Percentiles rank a stretch among this genome's conserved stretches.
These are phyloP conservation scores for Coemansia nantahalensis DNA, from an alignment of 192 early-diverging fungal species.

Conservation along the genomic window DNA sequence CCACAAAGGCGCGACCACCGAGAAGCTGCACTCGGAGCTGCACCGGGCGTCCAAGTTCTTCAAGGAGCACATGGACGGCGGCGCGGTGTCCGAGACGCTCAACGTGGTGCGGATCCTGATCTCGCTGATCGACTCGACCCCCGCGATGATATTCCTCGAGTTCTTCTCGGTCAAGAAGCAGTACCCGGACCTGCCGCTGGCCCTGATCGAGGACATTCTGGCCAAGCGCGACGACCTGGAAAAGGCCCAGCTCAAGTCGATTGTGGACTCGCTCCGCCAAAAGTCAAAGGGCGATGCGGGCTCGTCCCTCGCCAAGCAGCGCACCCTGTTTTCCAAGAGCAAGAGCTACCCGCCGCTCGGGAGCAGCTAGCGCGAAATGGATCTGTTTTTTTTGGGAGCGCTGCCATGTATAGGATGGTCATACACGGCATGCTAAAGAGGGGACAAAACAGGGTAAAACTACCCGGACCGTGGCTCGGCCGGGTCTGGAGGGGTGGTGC, in stretches of 20 bases:
- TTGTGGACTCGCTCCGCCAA: slow-evolving; percentile 74
- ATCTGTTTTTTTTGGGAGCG: too few species aligned
- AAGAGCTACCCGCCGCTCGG: slow-evolving; percentile 44
- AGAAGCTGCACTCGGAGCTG: slow-evolving; percentile 75
- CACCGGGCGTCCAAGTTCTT: slow-evolving; percentile 76
- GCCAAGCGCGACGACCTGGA: slow-evolving; percentile 90
- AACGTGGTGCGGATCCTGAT: slow-evolving; percentile 82
- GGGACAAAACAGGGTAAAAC: too few species aligned
- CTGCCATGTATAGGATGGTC: too few species aligned
- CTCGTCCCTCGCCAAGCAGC: slow-evolving; percentile 47
- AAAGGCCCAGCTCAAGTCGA: slow-evolving; percentile 74
- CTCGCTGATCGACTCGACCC: slow-evolving; percentile 73
- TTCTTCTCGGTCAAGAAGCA: slow-evolving; percentile 87
- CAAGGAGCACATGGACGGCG: slow-evolving; percentile 63
- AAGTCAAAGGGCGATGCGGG: slow-evolving; percentile 49
- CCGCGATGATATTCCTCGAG: slow-evolving; percentile 85
- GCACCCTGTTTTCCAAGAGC: slow-evolving; percentile 44
- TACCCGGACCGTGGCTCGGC: too few species aligned
- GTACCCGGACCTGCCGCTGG: slow-evolving; percentile 90
- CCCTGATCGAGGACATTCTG: slow-evolving; percentile 89
- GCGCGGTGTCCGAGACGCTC: slow-evolving; percentile 75
- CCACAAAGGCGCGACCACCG: slow-evolving; percentile 69
- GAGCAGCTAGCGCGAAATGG: too few species aligned
- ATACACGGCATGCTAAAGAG: too few species aligned
- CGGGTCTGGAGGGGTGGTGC: too few species aligned